Evolutionary conservation across 2,329 filamentous ascomycete genomes (phyloP).

Genomic region (Nannizziopsis barbatae): DNA sequence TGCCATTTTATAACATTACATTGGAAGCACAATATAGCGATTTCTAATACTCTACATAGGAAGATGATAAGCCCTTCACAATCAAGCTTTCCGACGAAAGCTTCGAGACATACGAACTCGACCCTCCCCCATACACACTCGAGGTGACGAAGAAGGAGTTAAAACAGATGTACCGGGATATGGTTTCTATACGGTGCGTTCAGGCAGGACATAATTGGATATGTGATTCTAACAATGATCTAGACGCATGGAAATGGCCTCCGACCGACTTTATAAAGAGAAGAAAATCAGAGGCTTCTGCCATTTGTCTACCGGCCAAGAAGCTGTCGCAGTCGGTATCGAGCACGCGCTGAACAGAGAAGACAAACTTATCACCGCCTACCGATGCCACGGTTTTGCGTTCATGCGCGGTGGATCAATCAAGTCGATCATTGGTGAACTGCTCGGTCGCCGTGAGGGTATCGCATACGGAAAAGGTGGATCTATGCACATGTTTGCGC

Average conservation of each 20-base stretch:
- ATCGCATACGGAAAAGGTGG: conserved; percentile 98
- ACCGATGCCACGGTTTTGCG: conserved; percentile 97
- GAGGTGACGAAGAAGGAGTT: conserved; percentile 94
- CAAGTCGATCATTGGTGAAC: conserved; percentile 88
- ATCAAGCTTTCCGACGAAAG: conserved; percentile 93
- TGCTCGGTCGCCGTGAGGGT: conserved; percentile 87
- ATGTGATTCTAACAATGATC: conserved; percentile 13
- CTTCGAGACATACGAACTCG: conserved; percentile 98
- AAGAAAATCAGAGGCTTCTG: conserved; percentile 99
- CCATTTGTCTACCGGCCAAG: conserved; percentile 93
- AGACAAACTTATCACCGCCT: conserved; percentile 94
- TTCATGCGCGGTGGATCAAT: conserved; percentile 88
- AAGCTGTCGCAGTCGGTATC: conserved; percentile 93
- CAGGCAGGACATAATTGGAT: not conserved
- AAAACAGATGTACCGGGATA: conserved; percentile 98
- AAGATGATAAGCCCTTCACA: conserved; percentile 86
- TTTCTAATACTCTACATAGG: conserved; percentile 41
- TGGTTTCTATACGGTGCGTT: conserved; percentile 78
- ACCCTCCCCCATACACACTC: conserved; percentile 86
- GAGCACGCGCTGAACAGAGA: conserved; percentile 86
- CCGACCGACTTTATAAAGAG: conserved; percentile 98
- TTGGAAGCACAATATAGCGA: not conserved
- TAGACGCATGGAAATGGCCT: conserved; percentile 99
- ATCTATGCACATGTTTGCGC: conserved; percentile 99
- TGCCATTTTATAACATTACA: not conserved